phyloP scores from a whole-genome alignment of 2,329 filamentous ascomycete species.

The Fusarium citri region DNA sequence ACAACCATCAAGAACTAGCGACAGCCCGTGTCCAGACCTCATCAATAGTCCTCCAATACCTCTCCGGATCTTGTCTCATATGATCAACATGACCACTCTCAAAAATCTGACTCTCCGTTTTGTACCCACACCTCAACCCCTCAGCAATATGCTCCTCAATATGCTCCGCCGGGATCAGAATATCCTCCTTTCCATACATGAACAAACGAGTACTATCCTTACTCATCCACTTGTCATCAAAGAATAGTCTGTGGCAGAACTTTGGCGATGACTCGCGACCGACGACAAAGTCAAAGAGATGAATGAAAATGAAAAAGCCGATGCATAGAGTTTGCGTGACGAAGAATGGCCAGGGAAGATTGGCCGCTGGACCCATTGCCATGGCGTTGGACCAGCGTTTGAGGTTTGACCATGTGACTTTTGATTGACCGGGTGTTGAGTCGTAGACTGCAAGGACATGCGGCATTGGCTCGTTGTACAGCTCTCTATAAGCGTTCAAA shows the following conservation, averaged over 20 bases:
- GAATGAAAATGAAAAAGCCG: background rate
- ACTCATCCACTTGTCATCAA: constrained; percentile 2
- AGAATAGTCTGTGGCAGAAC: constrained; percentile 7
- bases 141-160: background rate
- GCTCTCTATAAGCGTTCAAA: constrained; percentile 6
- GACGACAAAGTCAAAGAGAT: background rate
- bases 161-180: constrained; percentile 4
- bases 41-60: background rate
- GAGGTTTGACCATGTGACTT: background rate
- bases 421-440: background rate
- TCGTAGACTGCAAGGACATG: constrained; percentile 3
- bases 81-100: constrained; percentile 14
- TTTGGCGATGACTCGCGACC: background rate
- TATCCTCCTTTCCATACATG: constrained; percentile 2
- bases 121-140: accelerated
- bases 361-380: background rate
- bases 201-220: background rate
- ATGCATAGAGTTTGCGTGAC: background rate
- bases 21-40: background rate
- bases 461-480: background rate
- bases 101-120: background rate
- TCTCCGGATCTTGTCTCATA: constrained; percentile 1
- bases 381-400: constrained; percentile 15
- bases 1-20: accelerated
- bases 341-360: constrained; percentile 1